These are phyloP conservation scores for Solanum clarkiae DNA, from an alignment of 257 asterid species.

Conservation along the genomic window DNA sequence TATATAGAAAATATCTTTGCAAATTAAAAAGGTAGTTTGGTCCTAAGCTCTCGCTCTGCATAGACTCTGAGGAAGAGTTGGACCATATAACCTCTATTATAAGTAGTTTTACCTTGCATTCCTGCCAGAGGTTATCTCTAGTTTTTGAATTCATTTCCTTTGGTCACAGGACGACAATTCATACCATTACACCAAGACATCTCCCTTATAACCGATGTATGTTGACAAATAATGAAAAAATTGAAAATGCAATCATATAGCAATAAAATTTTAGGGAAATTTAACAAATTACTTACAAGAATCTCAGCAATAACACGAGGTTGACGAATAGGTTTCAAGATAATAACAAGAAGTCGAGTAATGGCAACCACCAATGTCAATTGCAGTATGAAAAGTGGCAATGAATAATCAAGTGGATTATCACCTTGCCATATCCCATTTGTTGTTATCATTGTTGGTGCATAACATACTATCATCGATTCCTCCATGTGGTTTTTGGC, in stretches of 20 bases:
- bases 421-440: constrained; percentile 95
- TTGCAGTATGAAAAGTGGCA: constrained; percentile 85
- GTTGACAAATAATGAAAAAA: not conserved
- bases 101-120: not conserved
- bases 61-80: not conserved
- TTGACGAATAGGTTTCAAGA: constrained; percentile 80
- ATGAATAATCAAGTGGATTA: constrained; percentile 81
- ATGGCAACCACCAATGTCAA: constrained; percentile 53
- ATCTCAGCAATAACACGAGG: constrained; percentile 93
- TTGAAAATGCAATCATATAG: not conserved
- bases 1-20: not conserved
- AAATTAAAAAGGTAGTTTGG: not conserved
- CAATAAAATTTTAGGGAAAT: not conserved
- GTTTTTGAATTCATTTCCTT: not conserved
- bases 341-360: constrained; percentile 65
- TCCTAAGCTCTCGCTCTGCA: not conserved
- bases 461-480: constrained; percentile 69
- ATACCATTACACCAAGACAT: not conserved
- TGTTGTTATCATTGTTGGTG: constrained; percentile 91
- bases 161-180: not conserved
- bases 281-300: constrained; percentile 38
- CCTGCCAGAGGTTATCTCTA: no score
- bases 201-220: not conserved
- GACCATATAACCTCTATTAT: not conserved
- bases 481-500: constrained; percentile 21